Percentiles rank a stretch among this genome's conserved stretches.
phyloP scores from a whole-genome alignment of 2,329 filamentous ascomycete genomes.

The Apiospora marii region DNA sequence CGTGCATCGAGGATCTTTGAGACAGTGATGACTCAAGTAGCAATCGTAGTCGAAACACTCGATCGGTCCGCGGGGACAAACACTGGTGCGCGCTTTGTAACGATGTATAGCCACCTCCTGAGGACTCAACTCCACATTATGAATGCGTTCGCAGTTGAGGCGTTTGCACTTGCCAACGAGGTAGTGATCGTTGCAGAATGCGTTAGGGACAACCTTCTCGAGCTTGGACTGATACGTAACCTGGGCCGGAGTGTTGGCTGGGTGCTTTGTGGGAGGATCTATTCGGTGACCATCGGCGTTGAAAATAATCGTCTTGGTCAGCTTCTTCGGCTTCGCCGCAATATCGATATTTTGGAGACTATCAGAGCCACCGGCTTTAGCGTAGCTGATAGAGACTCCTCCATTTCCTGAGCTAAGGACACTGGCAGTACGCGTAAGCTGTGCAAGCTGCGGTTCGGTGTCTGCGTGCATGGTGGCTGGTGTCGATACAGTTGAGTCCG shows the following conservation, averaged over 20 bases:
- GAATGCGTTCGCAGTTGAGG: slow-evolving; percentile 42
- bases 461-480: slow-evolving; percentile 3
- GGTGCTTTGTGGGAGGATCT: slow-evolving; percentile 42
- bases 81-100: slow-evolving; percentile 45
- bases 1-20: slow-evolving; percentile 37
- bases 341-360: slow-evolving; percentile 45
- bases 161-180: slow-evolving; percentile 43
- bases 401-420: slow-evolving; percentile 45
- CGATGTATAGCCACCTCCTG: slow-evolving; percentile 45
- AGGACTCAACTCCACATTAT: slow-evolving; percentile 40
- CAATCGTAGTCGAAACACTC: slow-evolving; percentile 44
- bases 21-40: slow-evolving; percentile 46
- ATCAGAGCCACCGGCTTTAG: slow-evolving; percentile 41
- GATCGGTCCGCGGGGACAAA: slow-evolving; percentile 41
- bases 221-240: slow-evolving; percentile 43
- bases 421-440: slow-evolving; percentile 34
- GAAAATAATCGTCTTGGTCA: slow-evolving; percentile 40
- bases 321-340: slow-evolving; percentile 43
- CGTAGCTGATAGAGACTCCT: slow-evolving; percentile 45
- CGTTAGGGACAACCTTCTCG: slow-evolving; percentile 39
- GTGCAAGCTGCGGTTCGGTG: background rate
- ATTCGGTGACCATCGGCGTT: slow-evolving; percentile 42
- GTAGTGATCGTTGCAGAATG: slow-evolving; percentile 46
- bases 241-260: slow-evolving; percentile 41
- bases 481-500: background rate